A percentile compares a stretch with the other conserved stretches of the same genome.
phyloP scores from a whole-genome alignment of 345 rosid genomes.

The Hibiscus tridactylites region DNA sequence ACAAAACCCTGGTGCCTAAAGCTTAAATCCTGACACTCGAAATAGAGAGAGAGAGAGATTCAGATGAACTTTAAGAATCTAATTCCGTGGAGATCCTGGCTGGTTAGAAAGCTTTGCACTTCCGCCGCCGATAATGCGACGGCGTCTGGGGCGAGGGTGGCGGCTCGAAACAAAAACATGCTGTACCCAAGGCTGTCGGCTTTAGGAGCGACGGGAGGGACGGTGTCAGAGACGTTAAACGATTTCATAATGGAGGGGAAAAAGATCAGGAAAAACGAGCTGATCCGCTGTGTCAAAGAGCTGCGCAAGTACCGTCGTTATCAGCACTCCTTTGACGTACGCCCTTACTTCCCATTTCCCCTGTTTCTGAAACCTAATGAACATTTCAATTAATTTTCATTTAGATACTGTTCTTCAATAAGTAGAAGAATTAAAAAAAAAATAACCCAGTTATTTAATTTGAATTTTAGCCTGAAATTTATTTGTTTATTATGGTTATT shows the following conservation, averaged over 20 bases:
- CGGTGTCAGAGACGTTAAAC: conserved; percentile 42
- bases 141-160: conserved; percentile 5
- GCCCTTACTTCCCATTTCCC: neutral
- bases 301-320: conserved; percentile 50
- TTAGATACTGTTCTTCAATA: neutral
- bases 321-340: conserved; percentile 61
- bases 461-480: neutral
- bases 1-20: neutral
- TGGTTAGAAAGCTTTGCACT: conserved; percentile 22
- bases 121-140: conserved; percentile 11
- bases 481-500: neutral
- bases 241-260: conserved; percentile 46
- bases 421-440: neutral
- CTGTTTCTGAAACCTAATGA: neutral
- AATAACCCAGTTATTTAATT: neutral
- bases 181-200: conserved; percentile 48
- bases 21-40: neutral
- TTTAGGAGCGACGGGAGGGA: conserved; percentile 38
- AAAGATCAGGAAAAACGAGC: conserved; percentile 26
- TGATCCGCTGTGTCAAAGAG: conserved; percentile 33
- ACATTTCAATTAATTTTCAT: neutral
- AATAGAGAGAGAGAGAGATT: neutral
- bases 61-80: conserved; percentile 16
- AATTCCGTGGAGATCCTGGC: conserved; percentile 16
- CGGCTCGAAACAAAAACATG: neutral